These are phyloP conservation scores for Claviceps quebecensis DNA, from an alignment of 2,329 filamentous ascomycete species.

Conservation along the genomic window DNA sequence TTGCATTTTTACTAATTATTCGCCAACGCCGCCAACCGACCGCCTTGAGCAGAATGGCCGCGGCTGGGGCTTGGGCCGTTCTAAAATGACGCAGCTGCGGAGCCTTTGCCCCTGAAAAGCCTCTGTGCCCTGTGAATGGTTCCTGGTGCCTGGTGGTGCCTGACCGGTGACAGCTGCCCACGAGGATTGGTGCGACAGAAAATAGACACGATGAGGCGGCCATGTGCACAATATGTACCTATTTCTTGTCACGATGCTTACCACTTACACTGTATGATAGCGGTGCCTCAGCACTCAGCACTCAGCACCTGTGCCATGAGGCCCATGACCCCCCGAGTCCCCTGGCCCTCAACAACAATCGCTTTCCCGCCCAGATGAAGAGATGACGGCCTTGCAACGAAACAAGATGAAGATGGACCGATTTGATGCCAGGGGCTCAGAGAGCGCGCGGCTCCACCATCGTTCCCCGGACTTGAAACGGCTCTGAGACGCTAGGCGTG, in stretches of 20 bases:
- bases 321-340: too few relatives aligned
- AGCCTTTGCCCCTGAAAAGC: not conserved
- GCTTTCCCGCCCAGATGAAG: not conserved
- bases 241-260: too few relatives aligned
- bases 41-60: not conserved
- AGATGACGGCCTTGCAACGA: not conserved
- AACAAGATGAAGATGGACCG: not conserved
- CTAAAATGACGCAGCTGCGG: conserved; percentile 1
- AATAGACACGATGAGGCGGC: too few relatives aligned
- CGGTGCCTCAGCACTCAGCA: too few relatives aligned
- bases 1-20: not conserved
- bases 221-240: too few relatives aligned
- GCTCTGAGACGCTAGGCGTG: not conserved
- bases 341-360: too few relatives aligned
- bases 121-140: too few relatives aligned
- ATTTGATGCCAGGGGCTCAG: conserved; percentile 1
- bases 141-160: not conserved
- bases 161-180: too few relatives aligned
- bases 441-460: not conserved
- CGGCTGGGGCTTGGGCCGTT: not conserved
- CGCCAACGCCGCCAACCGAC: too few relatives aligned
- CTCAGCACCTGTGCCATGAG: too few relatives aligned
- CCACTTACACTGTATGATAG: too few relatives aligned
- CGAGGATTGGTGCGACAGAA: too few relatives aligned
- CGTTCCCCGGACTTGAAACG: conserved; percentile 4